A percentile compares a stretch with the other conserved stretches of the same genome.
Conservation (phyloP, 805 yeast species). For the Candida oleophila region DNA sequence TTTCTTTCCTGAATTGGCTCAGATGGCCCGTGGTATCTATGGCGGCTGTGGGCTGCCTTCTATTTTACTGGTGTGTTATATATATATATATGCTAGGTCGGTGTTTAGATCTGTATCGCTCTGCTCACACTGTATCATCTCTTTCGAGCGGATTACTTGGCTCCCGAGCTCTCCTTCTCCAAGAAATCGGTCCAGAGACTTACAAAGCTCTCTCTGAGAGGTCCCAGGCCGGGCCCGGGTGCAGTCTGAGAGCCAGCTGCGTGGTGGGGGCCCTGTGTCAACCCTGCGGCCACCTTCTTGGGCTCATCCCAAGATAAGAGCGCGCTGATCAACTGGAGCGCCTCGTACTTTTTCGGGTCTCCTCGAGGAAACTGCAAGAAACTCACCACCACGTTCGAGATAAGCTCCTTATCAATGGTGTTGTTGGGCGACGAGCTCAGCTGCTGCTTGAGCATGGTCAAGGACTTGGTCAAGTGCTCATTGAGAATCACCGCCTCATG, state of each 20-base stretch:
- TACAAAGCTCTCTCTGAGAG: slow-evolving; percentile 55
- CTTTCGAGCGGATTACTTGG: not conserved
- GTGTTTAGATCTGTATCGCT: not conserved
- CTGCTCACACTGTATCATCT: not conserved
- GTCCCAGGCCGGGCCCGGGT: slow-evolving; percentile 12
- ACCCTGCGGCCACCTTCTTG: slow-evolving; percentile 73
- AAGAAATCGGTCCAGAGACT: slow-evolving; percentile 78
- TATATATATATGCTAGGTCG: no score
- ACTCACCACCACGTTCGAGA: slow-evolving; percentile 81
- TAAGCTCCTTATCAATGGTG: slow-evolving; percentile 81
- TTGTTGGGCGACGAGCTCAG: slow-evolving; percentile 57
- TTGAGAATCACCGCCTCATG: slow-evolving; percentile 93
- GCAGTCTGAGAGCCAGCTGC: slow-evolving; percentile 20
- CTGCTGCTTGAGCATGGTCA: slow-evolving; percentile 77
- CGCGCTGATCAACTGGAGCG: slow-evolving; percentile 77
- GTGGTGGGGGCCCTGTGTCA: slow-evolving; percentile 34
- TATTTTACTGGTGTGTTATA: no score
- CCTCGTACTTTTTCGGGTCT: slow-evolving; percentile 93
- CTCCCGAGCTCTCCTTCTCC: slow-evolving; percentile 58
- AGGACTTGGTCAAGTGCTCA: slow-evolving; percentile 93
- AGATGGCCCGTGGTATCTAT: not conserved
- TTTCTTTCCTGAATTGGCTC: not conserved
- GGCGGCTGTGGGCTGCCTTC: not conserved
- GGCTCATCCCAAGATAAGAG: slow-evolving; percentile 87
- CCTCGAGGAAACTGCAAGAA: slow-evolving; percentile 87